Evolutionary conservation across 768 basidiomycete genomes (phyloP), one percentile per base, ranked within the genome.

Genomic region (Podaxis sp.): DNA sequence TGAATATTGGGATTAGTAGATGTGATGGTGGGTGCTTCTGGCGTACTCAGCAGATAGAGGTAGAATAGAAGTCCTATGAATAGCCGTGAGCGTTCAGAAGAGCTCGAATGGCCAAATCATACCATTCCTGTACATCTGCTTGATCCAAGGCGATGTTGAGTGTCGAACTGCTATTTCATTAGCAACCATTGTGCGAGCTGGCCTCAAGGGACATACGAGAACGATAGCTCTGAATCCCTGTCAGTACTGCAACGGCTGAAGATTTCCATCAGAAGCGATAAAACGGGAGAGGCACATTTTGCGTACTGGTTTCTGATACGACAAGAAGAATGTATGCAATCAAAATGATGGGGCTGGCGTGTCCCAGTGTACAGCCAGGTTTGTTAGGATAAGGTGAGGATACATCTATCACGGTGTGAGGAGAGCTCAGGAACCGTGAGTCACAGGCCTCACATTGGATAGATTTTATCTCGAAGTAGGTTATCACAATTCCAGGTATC

Each of bases 111-210:
- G 29, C 55, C 22, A 19, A 2, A 2, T 57, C 71, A 51, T 43
- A 76, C 79, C 80, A 60, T 81, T 78, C 54, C 69, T 68, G 62
- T 81, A 78, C 13, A 81, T 66, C 62, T 74, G 73, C 4, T 72
- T 59, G 3, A 79, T 68, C 75, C 79, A 78, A 1, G 69, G 68
- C 2, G 74, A 70, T n/a, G 69, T 67, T 19, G 76, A 73, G 40
- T 72, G 69, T 29, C 73, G 73, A 29, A 79, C 79, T 79, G 27
- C 4, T 43, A n/a, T 27, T 15, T 41, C 11, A 22, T 51, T 6
- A 59, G 61, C 22, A 65, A 55, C 36, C n/a, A 55, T 40, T 41
- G 25, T n/a, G 7, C 43, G 37, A 8, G 11, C 25, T 9, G 46
- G 43, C 43, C 27, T 17, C 47, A 47, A 22, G 4, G 9, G 3